Conservation (phyloP, 805 yeast species). For the Starmerella vaccinii region DNA sequence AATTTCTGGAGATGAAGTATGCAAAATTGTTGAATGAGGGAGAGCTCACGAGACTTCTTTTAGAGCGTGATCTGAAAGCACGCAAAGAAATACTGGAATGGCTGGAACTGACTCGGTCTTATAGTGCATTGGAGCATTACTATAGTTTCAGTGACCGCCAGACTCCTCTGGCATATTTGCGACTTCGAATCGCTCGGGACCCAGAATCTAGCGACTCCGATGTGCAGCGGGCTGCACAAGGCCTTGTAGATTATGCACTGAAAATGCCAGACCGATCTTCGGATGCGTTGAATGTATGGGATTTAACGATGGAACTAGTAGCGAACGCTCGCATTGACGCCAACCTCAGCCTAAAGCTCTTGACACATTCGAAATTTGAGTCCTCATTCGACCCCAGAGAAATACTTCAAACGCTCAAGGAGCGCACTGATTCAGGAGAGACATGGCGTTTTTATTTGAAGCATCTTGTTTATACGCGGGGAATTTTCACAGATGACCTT, state of each 20-base stretch:
- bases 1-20: constrained; percentile 9
- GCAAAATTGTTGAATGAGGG: constrained; percentile 7
- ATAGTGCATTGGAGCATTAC: constrained; percentile 18
- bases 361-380: constrained; percentile 25
- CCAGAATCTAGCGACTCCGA: not conserved
- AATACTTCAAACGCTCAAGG: constrained; percentile 28
- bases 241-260: constrained; percentile 23
- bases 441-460: constrained; percentile 33
- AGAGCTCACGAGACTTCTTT: constrained; percentile 16
- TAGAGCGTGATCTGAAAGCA: constrained; percentile 9
- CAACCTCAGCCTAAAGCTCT: constrained; percentile 29
- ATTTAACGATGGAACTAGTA: constrained; percentile 26
- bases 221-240: constrained; percentile 26
- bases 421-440: constrained; percentile 28
- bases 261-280: not conserved
- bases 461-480: constrained; percentile 25
- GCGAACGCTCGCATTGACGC: constrained; percentile 20
- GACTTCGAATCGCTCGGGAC: constrained; percentile 12
- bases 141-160: constrained; percentile 5
- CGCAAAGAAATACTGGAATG: constrained; percentile 3
- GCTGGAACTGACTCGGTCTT: constrained; percentile 11
- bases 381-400: constrained; percentile 25
- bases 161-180: constrained; percentile 24
- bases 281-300: constrained; percentile 23
- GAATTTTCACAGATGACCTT: constrained; percentile 26